Base-by-base conservation (phyloP, 2,329 filamentous ascomycete species). In the Dactylella cylindrospora region DNA sequence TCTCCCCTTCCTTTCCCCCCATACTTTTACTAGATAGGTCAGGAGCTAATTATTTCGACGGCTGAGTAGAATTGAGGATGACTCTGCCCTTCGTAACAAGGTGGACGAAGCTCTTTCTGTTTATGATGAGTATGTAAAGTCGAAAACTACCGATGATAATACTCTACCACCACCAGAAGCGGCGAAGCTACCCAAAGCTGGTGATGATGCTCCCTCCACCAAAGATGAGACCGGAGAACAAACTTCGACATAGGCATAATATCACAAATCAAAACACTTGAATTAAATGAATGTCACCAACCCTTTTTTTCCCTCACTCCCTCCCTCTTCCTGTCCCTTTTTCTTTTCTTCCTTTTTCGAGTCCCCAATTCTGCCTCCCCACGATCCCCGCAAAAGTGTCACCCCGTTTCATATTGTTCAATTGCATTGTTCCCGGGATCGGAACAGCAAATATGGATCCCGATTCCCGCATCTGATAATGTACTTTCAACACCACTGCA, bases 91-190 rank as follows among this genome's bases (percentile, higher is more conserved):
- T 61, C 88, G 89, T 73, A 83, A 85, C 74, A 98, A 98, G 85
- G 93, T 98, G 62, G 89, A 95, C 64, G 93, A 98, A 79, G 93
- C 93, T 68, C 86, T 98, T 73, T 88, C 83, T 69, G 93, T 98
- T 70, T 98, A 97, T 74, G 90, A 98, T 72, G 93, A 98, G 76
- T 98, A 98, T 75, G 85, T 97, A 77, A 97, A 97, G 84, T 83
- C 82, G 72, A 88, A 93, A 74, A 73, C 73, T 66, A 71, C 70
- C 46, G 75, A 77, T 50, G 73, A 61, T 22, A 46, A 8, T 29
- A 20, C 53, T 12, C 35, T 25, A 15, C 31, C n/a, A 15, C 26
- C 25, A 41, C 36, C 38, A 20, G 49, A 45, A 5, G 8, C 26
- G 4, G 13, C 22, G n/a, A 19, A 17, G 29, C 23, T 4, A 22